Evolutionary conservation across 2,329 filamentous ascomycete genomes (phyloP).

Genomic region (Phaeosphaeriaceae sp.): DNA sequence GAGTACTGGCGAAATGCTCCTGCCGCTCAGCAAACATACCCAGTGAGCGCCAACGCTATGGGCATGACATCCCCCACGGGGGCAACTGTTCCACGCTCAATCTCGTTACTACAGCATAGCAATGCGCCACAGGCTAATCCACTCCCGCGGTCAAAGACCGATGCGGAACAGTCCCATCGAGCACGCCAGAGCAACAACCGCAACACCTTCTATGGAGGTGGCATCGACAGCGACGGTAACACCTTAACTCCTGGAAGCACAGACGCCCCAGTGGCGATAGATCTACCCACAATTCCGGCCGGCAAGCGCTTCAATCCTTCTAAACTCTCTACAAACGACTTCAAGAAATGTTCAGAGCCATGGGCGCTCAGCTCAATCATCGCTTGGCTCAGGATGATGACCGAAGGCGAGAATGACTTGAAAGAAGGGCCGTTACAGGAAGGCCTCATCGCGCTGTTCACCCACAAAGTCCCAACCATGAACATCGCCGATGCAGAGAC

Average conservation of each 20-base stretch:
- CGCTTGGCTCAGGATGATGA: constrained; percentile 85
- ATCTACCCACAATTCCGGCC: constrained; percentile 82
- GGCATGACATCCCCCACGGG: constrained; percentile 44
- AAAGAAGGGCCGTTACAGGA: constrained; percentile 86
- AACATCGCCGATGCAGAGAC: constrained; percentile 96
- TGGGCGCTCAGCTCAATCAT: constrained; percentile 94
- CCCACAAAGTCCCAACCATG: constrained; percentile 95
- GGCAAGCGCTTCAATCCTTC: constrained; percentile 84
- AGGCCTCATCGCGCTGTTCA: constrained; percentile 87
- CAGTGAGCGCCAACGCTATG: constrained; percentile 36
- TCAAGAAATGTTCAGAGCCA: constrained; percentile 84
- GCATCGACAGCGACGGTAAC: constrained; percentile 57
- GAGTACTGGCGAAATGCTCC: constrained; percentile 48
- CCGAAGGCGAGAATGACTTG: constrained; percentile 88
- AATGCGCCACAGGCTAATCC: constrained; percentile 80
- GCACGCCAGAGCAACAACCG: constrained; percentile 51
- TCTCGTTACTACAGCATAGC: constrained; percentile 80
- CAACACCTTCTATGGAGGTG: constrained; percentile 44
- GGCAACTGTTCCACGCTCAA: constrained; percentile 46
- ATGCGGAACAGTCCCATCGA: constrained; percentile 72
- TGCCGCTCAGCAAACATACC: constrained; percentile 40
- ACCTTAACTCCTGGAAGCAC: constrained; percentile 61
- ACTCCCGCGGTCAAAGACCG: constrained; percentile 91
- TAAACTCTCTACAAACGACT: constrained; percentile 82
- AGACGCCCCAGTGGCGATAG: constrained; percentile 68